phyloP scores from a whole-genome alignment of 176 grass and related monocot species.

The Hordeum marinum region DNA sequence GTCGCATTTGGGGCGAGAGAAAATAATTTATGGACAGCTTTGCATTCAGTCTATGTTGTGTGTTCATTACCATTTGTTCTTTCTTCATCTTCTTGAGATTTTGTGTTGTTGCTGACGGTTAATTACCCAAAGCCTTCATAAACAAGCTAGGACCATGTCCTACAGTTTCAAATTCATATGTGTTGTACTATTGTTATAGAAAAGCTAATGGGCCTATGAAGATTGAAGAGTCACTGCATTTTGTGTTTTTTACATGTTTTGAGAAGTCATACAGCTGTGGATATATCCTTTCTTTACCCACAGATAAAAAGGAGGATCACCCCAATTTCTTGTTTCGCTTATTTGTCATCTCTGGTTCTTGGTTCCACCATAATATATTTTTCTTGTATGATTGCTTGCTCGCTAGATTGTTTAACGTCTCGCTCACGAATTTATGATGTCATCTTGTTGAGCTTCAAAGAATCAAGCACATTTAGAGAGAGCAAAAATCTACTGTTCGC shows the following conservation, averaged over 20 bases:
- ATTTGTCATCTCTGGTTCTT: background rate
- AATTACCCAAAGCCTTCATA: constrained; percentile 19
- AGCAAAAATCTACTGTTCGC: no score
- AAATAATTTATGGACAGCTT: background rate
- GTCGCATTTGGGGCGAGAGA: background rate
- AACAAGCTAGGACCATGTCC: constrained; percentile 3
- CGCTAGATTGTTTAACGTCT: no score
- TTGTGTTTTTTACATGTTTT: background rate
- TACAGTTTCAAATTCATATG: constrained; percentile 1
- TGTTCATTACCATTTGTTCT: constrained; percentile 24
- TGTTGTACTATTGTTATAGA: constrained; percentile 20
- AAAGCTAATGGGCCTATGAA: background rate
- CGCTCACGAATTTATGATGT: background rate
- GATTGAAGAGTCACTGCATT: background rate
- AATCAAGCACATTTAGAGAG: background rate
- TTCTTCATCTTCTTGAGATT: constrained; percentile 30
- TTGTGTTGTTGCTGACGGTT: constrained; percentile 22
- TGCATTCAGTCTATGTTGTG: constrained; percentile 20
- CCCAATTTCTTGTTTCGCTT: no score
- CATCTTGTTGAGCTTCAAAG: background rate
- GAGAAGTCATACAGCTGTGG: background rate
- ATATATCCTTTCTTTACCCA: background rate
- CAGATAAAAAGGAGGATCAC: background rate
- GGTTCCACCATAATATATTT: background rate
- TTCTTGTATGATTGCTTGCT: no score